These are phyloP conservation scores for Rubroboletus satanas DNA, from an alignment of 768 basidiomycete genomes.

Conservation along the genomic window DNA sequence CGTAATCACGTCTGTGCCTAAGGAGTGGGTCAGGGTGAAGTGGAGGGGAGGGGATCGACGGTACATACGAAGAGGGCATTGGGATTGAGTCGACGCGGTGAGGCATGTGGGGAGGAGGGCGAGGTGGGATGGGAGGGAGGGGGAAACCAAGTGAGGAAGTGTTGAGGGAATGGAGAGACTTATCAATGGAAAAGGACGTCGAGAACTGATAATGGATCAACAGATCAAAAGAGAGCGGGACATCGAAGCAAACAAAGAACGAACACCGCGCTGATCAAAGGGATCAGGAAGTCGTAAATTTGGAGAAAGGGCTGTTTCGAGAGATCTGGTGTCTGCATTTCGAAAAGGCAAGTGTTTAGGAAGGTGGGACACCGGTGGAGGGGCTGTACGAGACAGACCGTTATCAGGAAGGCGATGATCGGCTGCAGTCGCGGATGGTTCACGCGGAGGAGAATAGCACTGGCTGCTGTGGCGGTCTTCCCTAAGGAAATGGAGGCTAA, in stretches of 20 bases:
- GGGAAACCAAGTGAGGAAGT: slow-evolving; percentile 22
- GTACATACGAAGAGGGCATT: slow-evolving; percentile 33
- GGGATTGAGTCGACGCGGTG: slow-evolving; percentile 44
- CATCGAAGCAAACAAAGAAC: slow-evolving; percentile 32
- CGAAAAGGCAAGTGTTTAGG: slow-evolving; percentile 29
- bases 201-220: slow-evolving; percentile 39
- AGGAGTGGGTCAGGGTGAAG: slow-evolving; percentile 29
- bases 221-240: slow-evolving; percentile 37
- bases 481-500: slow-evolving; percentile 21
- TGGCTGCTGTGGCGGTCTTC: slow-evolving; percentile 27
- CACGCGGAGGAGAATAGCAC: slow-evolving; percentile 20
- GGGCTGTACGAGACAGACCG: slow-evolving; percentile 23
- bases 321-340: slow-evolving; percentile 32
- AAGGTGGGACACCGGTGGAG: slow-evolving; percentile 21
- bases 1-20: slow-evolving; percentile 37
- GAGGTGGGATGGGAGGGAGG: slow-evolving; percentile 13
- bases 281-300: slow-evolving; percentile 32
- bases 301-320: slow-evolving; percentile 31
- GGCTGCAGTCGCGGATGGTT: slow-evolving; percentile 22
- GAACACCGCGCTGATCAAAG: slow-evolving; percentile 36
- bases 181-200: slow-evolving; percentile 35
- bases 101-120: slow-evolving; percentile 40
- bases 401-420: slow-evolving; percentile 35
- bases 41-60: slow-evolving; percentile 20
- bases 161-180: slow-evolving; percentile 28